Evolutionary conservation across 768 basidiomycete genomes (phyloP).

Genomic region (Panaeolus papilionaceus): DNA sequence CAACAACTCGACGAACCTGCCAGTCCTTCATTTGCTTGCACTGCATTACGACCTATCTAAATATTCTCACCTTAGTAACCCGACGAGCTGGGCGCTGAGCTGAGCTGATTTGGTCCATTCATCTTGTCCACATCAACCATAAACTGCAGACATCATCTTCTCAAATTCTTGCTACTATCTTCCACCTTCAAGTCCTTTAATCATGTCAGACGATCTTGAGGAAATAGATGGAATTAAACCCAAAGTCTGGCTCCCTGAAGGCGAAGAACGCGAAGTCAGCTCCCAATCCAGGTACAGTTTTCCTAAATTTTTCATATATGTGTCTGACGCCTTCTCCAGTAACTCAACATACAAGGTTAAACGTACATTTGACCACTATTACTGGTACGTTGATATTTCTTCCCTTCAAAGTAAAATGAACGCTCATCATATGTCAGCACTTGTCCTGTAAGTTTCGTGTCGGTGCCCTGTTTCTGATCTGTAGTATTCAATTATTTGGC

Average conservation of each 20-base stretch:
- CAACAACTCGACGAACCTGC: background rate
- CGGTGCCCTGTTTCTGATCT: background rate
- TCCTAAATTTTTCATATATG: constrained; percentile 44
- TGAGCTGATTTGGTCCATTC: constrained; percentile 1
- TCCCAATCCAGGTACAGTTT: constrained; percentile 43
- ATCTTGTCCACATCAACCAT: constrained; percentile 1
- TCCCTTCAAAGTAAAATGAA: background rate
- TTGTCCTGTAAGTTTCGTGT: constrained; percentile 32
- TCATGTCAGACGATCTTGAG: constrained; percentile 50
- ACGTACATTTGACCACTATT: constrained; percentile 49
- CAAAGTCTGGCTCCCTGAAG: constrained; percentile 50
- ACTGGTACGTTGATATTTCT: constrained; percentile 30
- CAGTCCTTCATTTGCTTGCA: background rate
- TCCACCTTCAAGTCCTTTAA: constrained; percentile 5
- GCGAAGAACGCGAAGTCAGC: constrained; percentile 52
- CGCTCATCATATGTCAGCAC: constrained; percentile 26
- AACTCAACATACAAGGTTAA: constrained; percentile 50
- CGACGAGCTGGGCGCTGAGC: constrained; percentile 5
- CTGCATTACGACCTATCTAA: background rate
- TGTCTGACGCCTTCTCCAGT: constrained; percentile 36
- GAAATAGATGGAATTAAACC: constrained; percentile 60
- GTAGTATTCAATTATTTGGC: constrained; percentile 14
- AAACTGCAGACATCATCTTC: background rate
- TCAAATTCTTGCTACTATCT: background rate
- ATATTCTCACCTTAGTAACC: constrained; percentile 13